A percentile compares a stretch with the other conserved stretches of the same genome.
phyloP scores from a whole-genome alignment of 257 asterid genomes.

The Vinca minor region DNA sequence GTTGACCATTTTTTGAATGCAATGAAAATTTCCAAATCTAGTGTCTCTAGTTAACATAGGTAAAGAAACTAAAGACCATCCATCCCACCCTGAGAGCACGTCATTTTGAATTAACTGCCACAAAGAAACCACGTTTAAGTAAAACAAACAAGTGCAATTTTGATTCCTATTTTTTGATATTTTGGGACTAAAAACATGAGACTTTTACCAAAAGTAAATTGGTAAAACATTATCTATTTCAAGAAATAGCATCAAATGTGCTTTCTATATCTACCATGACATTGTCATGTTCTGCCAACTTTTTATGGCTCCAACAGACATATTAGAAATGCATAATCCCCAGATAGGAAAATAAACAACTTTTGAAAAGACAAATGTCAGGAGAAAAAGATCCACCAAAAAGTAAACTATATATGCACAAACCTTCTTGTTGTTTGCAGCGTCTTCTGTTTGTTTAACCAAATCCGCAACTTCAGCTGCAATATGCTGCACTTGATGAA shows the following conservation, averaged over 20 bases:
- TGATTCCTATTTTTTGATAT: too few species aligned
- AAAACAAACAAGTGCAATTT: too few species aligned
- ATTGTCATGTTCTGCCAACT: too few species aligned
- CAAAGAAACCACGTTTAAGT: too few species aligned
- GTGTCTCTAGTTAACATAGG: background rate
- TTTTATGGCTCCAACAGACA: background rate
- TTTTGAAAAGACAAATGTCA: background rate
- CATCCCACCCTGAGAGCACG: too few species aligned
- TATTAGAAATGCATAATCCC: background rate
- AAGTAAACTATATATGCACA: conserved; percentile 14
- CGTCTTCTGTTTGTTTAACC: conserved; percentile 97
- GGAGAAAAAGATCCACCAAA: background rate
- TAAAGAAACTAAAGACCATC: too few species aligned
- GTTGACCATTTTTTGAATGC: background rate
- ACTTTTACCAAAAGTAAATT: background rate
- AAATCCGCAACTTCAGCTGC: conserved; percentile 85
- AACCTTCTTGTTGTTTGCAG: conserved; percentile 87
- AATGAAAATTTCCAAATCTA: background rate
- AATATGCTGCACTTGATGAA: conserved; percentile 63
- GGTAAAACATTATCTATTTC: background rate
- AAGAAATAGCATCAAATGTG: background rate
- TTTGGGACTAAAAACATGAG: background rate
- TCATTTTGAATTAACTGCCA: too few species aligned
- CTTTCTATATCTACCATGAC: too few species aligned
- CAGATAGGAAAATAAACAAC: background rate